phyloP scores from a whole-genome alignment of 1,139 yeast genomes.

The Saccharomyces hybrid region DNA sequence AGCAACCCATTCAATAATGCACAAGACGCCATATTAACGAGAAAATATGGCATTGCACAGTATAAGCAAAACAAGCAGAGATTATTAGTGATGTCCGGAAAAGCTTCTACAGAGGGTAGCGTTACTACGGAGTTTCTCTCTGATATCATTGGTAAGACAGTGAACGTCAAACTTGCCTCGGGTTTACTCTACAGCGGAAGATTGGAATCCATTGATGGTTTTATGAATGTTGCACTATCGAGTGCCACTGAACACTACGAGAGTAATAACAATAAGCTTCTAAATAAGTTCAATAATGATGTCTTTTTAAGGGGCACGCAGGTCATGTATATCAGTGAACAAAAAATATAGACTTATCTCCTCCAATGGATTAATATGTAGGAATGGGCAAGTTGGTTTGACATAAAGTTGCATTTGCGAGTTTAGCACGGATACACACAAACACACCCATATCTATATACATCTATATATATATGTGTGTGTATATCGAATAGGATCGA shows the following conservation, averaged over 20 bases:
- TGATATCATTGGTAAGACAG: slow-evolving; percentile 70
- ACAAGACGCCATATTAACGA: neutral
- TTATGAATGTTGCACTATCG: slow-evolving; percentile 87
- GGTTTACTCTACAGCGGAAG: slow-evolving; percentile 76
- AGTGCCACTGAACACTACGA: slow-evolving; percentile 54
- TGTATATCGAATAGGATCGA: neutral
- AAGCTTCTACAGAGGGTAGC: slow-evolving; percentile 5
- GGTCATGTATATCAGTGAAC: slow-evolving; percentile 49
- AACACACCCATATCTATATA: neutral
- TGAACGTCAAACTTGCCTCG: slow-evolving; percentile 74
- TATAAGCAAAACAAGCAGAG: neutral
- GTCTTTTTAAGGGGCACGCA: slow-evolving; percentile 92
- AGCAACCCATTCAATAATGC: neutral
- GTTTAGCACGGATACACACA: neutral
- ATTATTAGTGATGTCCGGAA: slow-evolving; percentile 5
- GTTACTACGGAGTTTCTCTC: slow-evolving; percentile 70
- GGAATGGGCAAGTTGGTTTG: neutral
- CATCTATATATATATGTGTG: neutral
- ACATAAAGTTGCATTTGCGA: neutral
- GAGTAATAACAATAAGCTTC: slow-evolving; percentile 42
- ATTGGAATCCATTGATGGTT: slow-evolving; percentile 89
- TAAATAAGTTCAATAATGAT: slow-evolving; percentile 64
- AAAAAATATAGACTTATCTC: neutral
- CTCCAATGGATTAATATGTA: neutral
- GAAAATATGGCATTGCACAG: neutral